phyloP scores from a whole-genome alignment of 352 stramenopile genomes.

The Globisporangium heterothallicum region DNA sequence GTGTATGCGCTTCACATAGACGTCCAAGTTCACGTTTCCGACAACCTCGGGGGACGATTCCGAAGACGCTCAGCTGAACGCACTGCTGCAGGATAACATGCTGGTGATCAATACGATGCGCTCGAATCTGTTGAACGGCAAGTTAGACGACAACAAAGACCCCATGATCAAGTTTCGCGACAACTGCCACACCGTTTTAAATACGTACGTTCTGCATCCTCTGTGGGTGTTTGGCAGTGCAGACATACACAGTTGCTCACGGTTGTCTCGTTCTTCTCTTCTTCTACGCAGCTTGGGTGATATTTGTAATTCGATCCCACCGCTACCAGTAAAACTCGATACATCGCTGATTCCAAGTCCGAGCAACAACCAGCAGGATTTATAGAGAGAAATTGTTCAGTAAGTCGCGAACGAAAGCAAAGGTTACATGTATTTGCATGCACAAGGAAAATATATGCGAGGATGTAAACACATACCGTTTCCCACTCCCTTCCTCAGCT shows the following conservation, averaged over 20 bases:
- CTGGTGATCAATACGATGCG: constrained; percentile 58
- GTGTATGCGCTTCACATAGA: not conserved
- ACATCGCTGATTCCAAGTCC: constrained; percentile 50
- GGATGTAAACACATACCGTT: not conserved
- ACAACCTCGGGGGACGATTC: constrained; percentile 11
- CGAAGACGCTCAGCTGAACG: constrained; percentile 43
- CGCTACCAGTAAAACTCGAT: constrained; percentile 60
- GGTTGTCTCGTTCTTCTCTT: not conserved
- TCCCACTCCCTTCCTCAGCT: not conserved
- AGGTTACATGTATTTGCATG: not conserved
- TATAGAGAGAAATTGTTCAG: constrained; percentile 11
- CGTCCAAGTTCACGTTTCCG: not conserved
- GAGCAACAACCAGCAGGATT: constrained; percentile 10
- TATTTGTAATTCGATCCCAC: constrained; percentile 61
- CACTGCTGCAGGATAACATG: constrained; percentile 66
- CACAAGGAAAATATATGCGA: not conserved
- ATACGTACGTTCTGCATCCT: constrained; percentile 34
- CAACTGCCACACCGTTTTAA: constrained; percentile 56
- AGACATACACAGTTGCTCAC: not conserved
- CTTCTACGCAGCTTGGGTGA: constrained; percentile 31
- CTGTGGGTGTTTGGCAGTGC: not conserved
- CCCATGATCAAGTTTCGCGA: constrained; percentile 66
- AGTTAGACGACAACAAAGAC: constrained; percentile 38
- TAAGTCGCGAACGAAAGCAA: not conserved
- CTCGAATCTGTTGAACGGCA: constrained; percentile 59